Conservation (phyloP, 2,329 filamentous ascomycete genomes). For the Teratosphaeria nubilosa region DNA sequence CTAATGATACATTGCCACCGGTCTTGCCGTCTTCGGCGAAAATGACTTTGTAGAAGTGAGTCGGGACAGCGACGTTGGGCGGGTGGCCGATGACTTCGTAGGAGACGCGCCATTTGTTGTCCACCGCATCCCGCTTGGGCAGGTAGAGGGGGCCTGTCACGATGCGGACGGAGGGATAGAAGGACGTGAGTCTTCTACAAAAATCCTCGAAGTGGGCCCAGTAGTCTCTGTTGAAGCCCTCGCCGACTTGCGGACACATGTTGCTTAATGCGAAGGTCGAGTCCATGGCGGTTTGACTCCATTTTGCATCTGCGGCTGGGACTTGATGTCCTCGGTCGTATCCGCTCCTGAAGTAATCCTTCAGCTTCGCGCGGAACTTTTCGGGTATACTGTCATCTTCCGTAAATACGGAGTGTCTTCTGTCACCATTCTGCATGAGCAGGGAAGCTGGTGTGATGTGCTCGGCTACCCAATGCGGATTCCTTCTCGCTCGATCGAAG, state of each 20-base stretch:
- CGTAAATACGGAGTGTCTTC: constrained; percentile 70
- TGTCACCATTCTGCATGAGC: constrained; percentile 62
- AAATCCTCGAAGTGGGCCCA: constrained; percentile 99
- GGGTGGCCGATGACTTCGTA: constrained; percentile 95
- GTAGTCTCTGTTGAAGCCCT: constrained; percentile 98
- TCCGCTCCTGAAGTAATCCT: constrained; percentile 89
- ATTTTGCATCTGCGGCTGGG: constrained; percentile 90
- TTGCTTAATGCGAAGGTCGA: constrained; percentile 88
- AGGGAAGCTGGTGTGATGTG: constrained; percentile 90
- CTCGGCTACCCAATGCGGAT: constrained; percentile 85
- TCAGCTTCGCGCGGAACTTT: constrained; percentile 78
- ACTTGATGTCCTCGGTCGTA: constrained; percentile 97
- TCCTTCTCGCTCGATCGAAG: constrained; percentile 82
- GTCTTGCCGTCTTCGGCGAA: constrained; percentile 73
- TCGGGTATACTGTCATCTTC: constrained; percentile 74
- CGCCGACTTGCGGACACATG: constrained; percentile 97
- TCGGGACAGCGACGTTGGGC: constrained; percentile 89
- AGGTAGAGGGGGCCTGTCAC: constrained; percentile 92
- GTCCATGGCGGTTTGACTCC: constrained; percentile 89
- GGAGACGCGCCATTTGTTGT: constrained; percentile 89
- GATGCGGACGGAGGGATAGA: constrained; percentile 79
- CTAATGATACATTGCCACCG: constrained; percentile 69
- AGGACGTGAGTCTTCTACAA: constrained; percentile 68
- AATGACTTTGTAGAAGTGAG: constrained; percentile 99
- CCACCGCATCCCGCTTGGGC: constrained; percentile 65